Evolutionary conservation across 768 basidiomycete species (phyloP).

Genomic region (Lentinula raphanica): DNA sequence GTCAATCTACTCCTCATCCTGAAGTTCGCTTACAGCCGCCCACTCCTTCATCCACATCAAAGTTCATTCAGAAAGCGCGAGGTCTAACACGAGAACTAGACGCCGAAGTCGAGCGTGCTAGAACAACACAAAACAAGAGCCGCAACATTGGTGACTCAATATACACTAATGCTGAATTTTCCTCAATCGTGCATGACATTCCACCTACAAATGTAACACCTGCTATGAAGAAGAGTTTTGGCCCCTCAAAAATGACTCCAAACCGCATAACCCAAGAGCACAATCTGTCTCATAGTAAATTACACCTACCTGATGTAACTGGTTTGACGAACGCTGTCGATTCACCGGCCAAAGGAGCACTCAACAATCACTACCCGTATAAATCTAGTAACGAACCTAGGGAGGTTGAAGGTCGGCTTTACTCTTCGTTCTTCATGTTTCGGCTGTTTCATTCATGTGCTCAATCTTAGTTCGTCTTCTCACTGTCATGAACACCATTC

Average conservation of each 20-base stretch:
- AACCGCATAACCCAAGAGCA: constrained; percentile 2
- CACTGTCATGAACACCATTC: constrained; percentile 57
- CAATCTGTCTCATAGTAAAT: constrained; percentile 28
- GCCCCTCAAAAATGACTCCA: neutral
- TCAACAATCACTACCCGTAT: constrained; percentile 44
- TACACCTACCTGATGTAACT: constrained; percentile 78
- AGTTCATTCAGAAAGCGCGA: constrained; percentile 56
- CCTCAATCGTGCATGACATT: neutral
- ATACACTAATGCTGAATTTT: neutral
- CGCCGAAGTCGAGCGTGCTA: constrained; percentile 20
- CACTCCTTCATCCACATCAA: constrained; percentile 50
- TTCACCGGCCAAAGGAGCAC: constrained; percentile 57
- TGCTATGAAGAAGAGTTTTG: neutral
- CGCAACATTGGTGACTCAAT: neutral
- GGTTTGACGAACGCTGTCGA: constrained; percentile 75
- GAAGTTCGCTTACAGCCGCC: constrained; percentile 52
- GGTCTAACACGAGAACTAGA: constrained; percentile 54
- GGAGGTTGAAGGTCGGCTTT: constrained; percentile 58
- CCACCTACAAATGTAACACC: neutral
- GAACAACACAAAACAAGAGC: neutral
- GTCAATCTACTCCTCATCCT: constrained; percentile 16
- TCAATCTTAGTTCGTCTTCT: constrained; percentile 50
- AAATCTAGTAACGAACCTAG: constrained; percentile 40
- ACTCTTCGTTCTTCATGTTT: neutral
- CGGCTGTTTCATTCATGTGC: neutral